Conservation (phyloP, 495 filamentous ascomycete species). For the Penicillium argentinense region DNA sequence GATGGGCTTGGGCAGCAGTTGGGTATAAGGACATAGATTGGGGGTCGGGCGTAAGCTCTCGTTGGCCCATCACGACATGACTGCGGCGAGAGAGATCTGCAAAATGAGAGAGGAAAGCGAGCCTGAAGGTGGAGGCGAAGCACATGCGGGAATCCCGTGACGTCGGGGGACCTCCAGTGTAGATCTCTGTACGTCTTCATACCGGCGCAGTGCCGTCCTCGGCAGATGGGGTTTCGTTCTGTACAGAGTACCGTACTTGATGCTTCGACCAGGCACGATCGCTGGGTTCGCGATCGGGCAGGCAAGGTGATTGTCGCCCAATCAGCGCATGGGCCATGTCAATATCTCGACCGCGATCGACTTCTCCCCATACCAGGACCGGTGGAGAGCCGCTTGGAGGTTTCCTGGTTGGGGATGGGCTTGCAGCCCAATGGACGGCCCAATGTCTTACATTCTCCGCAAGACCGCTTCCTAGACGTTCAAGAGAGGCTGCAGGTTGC, state of each 20-base stretch:
- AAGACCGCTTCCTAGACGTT: slow-evolving; percentile 7
- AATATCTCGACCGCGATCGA: slow-evolving; percentile 12
- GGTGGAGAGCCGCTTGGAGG: slow-evolving; percentile 14
- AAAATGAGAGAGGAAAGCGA: slow-evolving; percentile 12
- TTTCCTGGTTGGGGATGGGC: slow-evolving; percentile 1
- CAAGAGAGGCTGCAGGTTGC: background rate
- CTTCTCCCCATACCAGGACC: slow-evolving; percentile 1
- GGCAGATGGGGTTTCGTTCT: background rate
- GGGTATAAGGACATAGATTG: slow-evolving; percentile 25
- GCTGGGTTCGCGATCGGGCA: slow-evolving; percentile 10
- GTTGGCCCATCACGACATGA: slow-evolving; percentile 18
- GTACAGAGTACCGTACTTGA: background rate
- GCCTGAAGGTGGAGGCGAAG: slow-evolving; percentile 23
- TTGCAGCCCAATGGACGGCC: slow-evolving; percentile 28
- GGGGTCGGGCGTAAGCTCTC: slow-evolving; percentile 10
- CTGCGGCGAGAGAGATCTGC: slow-evolving; percentile 21
- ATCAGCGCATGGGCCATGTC: slow-evolving; percentile 25
- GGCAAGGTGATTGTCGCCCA: slow-evolving; percentile 19
- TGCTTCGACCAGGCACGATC: slow-evolving; percentile 1
- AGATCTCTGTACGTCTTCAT: background rate
- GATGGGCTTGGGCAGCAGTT: slow-evolving; percentile 36
- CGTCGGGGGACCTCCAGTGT: background rate
- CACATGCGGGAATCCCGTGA: slow-evolving; percentile 18
- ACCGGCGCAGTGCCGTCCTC: background rate
- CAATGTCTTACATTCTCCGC: slow-evolving; percentile 23